Evolutionary conservation across 805 yeast genomes (phyloP).

Genomic region (Debaryomyces tyrocola): DNA sequence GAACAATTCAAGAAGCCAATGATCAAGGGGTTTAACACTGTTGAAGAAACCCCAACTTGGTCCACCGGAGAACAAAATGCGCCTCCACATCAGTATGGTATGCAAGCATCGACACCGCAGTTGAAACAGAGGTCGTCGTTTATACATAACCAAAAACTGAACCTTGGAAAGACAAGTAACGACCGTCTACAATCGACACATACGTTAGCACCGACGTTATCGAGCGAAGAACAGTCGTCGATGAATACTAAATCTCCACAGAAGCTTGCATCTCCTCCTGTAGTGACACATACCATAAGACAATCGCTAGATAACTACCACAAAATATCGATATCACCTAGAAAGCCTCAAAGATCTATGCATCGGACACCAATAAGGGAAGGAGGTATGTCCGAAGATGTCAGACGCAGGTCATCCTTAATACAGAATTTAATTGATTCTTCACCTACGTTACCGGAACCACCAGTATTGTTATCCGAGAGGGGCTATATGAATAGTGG

Average conservation of each 20-base stretch:
- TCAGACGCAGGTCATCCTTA: slow-evolving; percentile 29
- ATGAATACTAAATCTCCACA: slow-evolving; percentile 4
- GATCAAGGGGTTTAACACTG: slow-evolving; percentile 11
- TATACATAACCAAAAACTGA: slow-evolving; percentile 1
- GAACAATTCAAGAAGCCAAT: slow-evolving; percentile 18
- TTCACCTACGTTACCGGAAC: slow-evolving; percentile 45
- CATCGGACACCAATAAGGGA: slow-evolving; percentile 14
- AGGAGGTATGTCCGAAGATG: slow-evolving; percentile 7
- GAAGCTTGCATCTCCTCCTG: slow-evolving; percentile 10
- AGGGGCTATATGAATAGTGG: slow-evolving; percentile 15
- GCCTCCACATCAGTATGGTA: slow-evolving; percentile 4
- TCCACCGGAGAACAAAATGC: slow-evolving; percentile 24
- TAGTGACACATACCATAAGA: slow-evolving; percentile 26
- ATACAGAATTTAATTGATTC: slow-evolving; percentile 37
- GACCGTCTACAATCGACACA: slow-evolving; percentile 9
- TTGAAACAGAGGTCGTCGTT: slow-evolving; percentile 14
- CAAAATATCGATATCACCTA: slow-evolving; percentile 30
- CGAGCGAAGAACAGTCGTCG: slow-evolving; percentile 5
- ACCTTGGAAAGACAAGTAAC: background rate
- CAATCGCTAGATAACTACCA: slow-evolving; percentile 33
- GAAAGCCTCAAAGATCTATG: slow-evolving; percentile 15
- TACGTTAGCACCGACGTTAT: slow-evolving; percentile 17
- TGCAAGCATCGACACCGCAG: slow-evolving; percentile 30
- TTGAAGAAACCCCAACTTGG: slow-evolving; percentile 38
- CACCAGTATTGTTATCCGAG: slow-evolving; percentile 41